phyloP scores from a whole-genome alignment of 2,329 filamentous ascomycete genomes.

The Fusarium floridanum region DNA sequence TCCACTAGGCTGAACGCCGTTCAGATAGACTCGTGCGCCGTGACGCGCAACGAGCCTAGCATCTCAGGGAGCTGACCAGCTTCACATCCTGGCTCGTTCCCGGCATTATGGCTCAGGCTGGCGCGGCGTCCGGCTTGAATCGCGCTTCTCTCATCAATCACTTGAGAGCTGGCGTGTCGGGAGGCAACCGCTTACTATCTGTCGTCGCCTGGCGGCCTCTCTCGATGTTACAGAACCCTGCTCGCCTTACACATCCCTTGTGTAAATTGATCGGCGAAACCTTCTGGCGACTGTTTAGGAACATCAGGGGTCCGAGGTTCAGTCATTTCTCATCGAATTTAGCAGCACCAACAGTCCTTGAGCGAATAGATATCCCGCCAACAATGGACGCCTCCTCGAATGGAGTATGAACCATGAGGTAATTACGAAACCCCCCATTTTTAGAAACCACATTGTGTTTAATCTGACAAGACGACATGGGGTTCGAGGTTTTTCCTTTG shows the following conservation, averaged over 20 bases:
- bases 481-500: slow-evolving; percentile 6
- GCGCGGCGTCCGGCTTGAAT: slow-evolving; percentile 32
- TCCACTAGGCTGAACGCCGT: slow-evolving; percentile 13
- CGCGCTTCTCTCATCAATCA: slow-evolving; percentile 19
- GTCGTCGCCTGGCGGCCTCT: slow-evolving; percentile 37
- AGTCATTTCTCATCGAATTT: slow-evolving; percentile 1
- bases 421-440: slow-evolving; percentile 11
- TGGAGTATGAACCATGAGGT: slow-evolving; percentile 4
- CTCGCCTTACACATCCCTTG: background rate
- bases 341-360: slow-evolving; percentile 12
- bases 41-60: slow-evolving; percentile 23
- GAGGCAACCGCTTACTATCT: slow-evolving; percentile 9
- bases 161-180: slow-evolving; percentile 11
- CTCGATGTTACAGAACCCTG: slow-evolving; percentile 15
- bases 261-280: slow-evolving; percentile 9
- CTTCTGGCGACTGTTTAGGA: background rate
- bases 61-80: slow-evolving; percentile 20
- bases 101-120: slow-evolving; percentile 34
- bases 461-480: slow-evolving; percentile 16
- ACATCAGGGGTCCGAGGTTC: slow-evolving; percentile 9
- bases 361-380: background rate
- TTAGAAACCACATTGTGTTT: slow-evolving; percentile 9
- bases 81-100: slow-evolving; percentile 28
- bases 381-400: slow-evolving; percentile 7
- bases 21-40: slow-evolving; percentile 16